Evolutionary conservation across 2,329 filamentous ascomycete genomes (phyloP).

Genomic region (Trichoderma afroharzianum): DNA sequence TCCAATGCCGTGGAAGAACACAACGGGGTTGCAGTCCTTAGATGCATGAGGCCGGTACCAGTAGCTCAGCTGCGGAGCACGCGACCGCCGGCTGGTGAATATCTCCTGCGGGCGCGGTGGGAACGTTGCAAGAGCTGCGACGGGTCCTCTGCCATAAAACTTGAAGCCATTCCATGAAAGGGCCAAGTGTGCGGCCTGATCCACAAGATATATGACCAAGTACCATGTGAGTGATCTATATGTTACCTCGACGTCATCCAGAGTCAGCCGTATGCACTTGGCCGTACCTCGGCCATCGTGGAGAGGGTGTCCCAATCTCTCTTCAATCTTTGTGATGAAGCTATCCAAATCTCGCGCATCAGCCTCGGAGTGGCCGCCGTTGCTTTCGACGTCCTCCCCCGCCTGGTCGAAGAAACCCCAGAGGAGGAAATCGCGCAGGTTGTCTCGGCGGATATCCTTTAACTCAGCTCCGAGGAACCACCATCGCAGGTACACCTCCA

Average conservation of each 20-base stretch:
- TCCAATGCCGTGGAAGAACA: slow-evolving; percentile 70
- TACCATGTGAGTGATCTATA: slow-evolving; percentile 66
- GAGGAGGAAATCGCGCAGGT: slow-evolving; percentile 61
- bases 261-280: slow-evolving; percentile 57
- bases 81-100: slow-evolving; percentile 44
- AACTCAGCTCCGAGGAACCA: slow-evolving; percentile 64
- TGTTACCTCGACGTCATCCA: slow-evolving; percentile 59
- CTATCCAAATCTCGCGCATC: slow-evolving; percentile 37
- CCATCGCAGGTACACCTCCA: slow-evolving; percentile 53
- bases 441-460: slow-evolving; percentile 61
- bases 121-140: slow-evolving; percentile 42
- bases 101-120: slow-evolving; percentile 54
- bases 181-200: slow-evolving; percentile 45
- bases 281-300: slow-evolving; percentile 53
- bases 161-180: slow-evolving; percentile 49
- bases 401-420: slow-evolving; percentile 63
- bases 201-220: slow-evolving; percentile 51
- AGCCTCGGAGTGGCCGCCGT: slow-evolving; percentile 12
- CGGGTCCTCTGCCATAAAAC: slow-evolving; percentile 41
- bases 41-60: slow-evolving; percentile 62
- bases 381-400: slow-evolving; percentile 27
- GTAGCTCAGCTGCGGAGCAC: slow-evolving; percentile 53
- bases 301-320: slow-evolving; percentile 48
- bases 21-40: slow-evolving; percentile 47
- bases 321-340: slow-evolving; percentile 52